phyloP scores from a whole-genome alignment of 1,139 yeast species.

The Meyerozyma guilliermondii region DNA sequence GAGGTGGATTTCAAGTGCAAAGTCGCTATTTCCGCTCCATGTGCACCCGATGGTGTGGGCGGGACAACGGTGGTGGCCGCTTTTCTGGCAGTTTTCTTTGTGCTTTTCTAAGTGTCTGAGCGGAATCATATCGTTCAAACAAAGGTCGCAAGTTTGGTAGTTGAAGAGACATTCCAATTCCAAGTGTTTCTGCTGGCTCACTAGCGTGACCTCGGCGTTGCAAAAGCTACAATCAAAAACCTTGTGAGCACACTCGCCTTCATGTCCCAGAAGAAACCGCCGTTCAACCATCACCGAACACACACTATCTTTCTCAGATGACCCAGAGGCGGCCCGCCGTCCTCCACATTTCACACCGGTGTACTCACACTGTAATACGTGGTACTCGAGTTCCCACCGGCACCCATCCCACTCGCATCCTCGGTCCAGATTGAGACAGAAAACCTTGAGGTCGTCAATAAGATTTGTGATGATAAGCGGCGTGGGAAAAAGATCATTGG shows the following conservation, averaged over 20 bases:
- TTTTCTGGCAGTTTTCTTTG: conserved; percentile 29
- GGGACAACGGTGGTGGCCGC: conserved; percentile 33
- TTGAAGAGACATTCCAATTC: conserved; percentile 37
- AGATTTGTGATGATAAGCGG: conserved; percentile 58
- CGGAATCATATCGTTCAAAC: conserved; percentile 39
- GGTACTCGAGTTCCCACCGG: conserved; percentile 57
- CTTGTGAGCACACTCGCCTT: conserved; percentile 29
- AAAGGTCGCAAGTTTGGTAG: conserved; percentile 33
- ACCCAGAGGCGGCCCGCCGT: conserved; percentile 9
- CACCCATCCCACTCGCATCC: conserved; percentile 60
- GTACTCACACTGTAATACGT: conserved; percentile 47
- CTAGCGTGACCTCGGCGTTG: conserved; percentile 22
- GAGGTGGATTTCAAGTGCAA: conserved; percentile 36
- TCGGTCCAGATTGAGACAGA: conserved; percentile 46
- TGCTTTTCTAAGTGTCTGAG: conserved; percentile 28
- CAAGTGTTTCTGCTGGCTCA: conserved; percentile 31
- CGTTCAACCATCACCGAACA: conserved; percentile 19
- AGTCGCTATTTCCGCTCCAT: conserved; percentile 35
- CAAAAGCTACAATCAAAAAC: conserved; percentile 38
- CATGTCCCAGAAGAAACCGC: conserved; percentile 12
- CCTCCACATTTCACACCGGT: conserved; percentile 48
- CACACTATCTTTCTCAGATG: conserved; percentile 7
- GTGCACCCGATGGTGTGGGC: conserved; percentile 38
- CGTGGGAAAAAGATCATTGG: conserved; percentile 51
- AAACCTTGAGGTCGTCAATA: conserved; percentile 55